Conservation (phyloP, 495 filamentous ascomycete genomes). For the Xanthoparmelia taractica region DNA sequence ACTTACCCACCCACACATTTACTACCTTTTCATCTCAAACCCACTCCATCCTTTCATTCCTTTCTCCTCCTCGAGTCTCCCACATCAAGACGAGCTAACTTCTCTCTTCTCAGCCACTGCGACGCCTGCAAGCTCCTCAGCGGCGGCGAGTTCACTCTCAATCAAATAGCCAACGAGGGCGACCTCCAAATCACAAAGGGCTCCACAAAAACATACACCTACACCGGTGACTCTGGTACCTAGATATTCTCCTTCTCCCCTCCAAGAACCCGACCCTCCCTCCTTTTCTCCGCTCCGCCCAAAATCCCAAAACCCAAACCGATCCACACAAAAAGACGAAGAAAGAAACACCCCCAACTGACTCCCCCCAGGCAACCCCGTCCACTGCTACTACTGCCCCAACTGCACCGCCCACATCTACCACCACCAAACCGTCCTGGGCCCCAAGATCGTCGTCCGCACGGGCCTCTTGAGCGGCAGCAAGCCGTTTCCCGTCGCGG, state of each 20-base stretch:
- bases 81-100: not conserved
- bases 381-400: conserved; percentile 48
- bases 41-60: not conserved
- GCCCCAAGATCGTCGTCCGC: conserved; percentile 38
- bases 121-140: conserved; percentile 44
- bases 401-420: conserved; percentile 46
- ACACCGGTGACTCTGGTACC: conserved; percentile 43
- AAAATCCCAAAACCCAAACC: too few relatives aligned
- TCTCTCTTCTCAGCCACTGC: conserved; percentile 36
- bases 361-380: conserved; percentile 34
- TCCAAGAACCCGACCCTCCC: too few relatives aligned
- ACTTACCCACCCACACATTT: not conserved
- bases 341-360: not conserved
- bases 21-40: too few relatives aligned
- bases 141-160: conserved; percentile 42
- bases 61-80: too few relatives aligned
- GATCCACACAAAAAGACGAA: too few relatives aligned
- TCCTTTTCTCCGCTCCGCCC: too few relatives aligned
- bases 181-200: conserved; percentile 44
- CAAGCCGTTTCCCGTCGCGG: conserved; percentile 22
- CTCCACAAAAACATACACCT: conserved; percentile 39
- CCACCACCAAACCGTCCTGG: conserved; percentile 45
- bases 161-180: conserved; percentile 42
- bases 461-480: conserved; percentile 35
- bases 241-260: not conserved